These are phyloP conservation scores for Colletotrichum sp. DNA, from an alignment of 2,329 filamentous ascomycete genomes.

Conservation along the genomic window DNA sequence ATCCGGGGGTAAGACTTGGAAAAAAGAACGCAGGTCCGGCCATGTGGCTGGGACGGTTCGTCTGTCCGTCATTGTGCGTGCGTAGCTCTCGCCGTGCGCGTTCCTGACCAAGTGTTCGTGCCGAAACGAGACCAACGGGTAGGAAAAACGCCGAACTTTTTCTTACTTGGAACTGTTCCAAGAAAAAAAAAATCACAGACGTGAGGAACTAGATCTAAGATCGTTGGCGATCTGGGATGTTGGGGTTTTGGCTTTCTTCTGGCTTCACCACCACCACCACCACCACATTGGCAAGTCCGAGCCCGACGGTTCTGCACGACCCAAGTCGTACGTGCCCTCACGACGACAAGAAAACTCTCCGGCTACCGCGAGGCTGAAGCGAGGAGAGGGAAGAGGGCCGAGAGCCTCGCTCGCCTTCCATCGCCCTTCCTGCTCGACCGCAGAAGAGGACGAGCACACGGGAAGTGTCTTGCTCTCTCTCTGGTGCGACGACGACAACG, in stretches of 20 bases:
- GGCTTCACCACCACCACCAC: neutral
- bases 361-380: neutral
- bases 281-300: neutral
- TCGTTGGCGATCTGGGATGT: neutral
- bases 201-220: neutral
- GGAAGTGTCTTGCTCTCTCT: neutral
- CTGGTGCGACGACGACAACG: neutral
- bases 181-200: neutral
- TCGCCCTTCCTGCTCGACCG: neutral
- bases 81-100: neutral
- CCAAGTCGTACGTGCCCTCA: neutral
- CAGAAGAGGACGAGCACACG: neutral
- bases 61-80: neutral
- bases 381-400: neutral
- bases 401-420: neutral
- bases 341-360: neutral
- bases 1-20: neutral
- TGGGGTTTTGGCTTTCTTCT: neutral
- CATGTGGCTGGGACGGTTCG: neutral
- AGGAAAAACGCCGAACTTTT: neutral
- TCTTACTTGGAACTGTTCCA: no score
- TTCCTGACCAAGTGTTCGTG: neutral
- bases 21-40: neutral
- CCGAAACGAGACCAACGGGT: neutral
- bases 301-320: neutral